Evolutionary conservation across 768 basidiomycete genomes (phyloP).

Genomic region (Naganishia friedmannii): DNA sequence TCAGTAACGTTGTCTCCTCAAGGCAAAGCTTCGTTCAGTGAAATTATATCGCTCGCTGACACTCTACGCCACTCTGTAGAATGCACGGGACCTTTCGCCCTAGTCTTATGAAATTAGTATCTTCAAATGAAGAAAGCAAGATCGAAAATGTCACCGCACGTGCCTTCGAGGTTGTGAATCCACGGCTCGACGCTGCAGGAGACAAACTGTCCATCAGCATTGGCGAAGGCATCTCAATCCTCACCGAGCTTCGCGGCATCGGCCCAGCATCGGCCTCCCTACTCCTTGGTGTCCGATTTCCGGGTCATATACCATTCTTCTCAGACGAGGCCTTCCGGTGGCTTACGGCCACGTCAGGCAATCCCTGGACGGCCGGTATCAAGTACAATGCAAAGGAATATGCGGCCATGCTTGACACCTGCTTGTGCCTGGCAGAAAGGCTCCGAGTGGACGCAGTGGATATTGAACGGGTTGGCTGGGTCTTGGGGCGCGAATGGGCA

Average conservation of each 20-base stretch:
- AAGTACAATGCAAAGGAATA: slow-evolving; percentile 27
- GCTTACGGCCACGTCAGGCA: slow-evolving; percentile 1
- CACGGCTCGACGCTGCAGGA: neutral
- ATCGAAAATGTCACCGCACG: neutral
- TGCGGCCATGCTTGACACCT: neutral
- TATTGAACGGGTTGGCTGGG: slow-evolving; percentile 10
- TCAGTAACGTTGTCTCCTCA: neutral
- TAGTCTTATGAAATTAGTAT: slow-evolving; percentile 23
- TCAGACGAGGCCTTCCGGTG: slow-evolving; percentile 20
- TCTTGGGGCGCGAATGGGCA: slow-evolving; percentile 22
- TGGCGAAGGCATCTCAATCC: slow-evolving; percentile 2
- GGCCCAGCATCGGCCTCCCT: slow-evolving; percentile 27
- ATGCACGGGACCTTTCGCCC: slow-evolving; percentile 29
- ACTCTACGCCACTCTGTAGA: neutral
- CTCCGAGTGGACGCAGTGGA: slow-evolving; percentile 13
- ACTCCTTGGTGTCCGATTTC: slow-evolving; percentile 4
- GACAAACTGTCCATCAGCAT: neutral
- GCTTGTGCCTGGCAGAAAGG: neutral
- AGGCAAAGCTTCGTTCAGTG: too few species aligned
- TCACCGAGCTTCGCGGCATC: slow-evolving; percentile 24
- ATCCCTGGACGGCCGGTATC: slow-evolving; percentile 14
- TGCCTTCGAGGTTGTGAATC: neutral
- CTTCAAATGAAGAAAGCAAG: slow-evolving; percentile 3
- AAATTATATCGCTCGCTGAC: neutral
- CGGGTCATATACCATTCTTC: slow-evolving; percentile 25